These are phyloP conservation scores for Jaminaea rosea DNA, from an alignment of 1,284 basidiomycete species.

Conservation along the genomic window DNA sequence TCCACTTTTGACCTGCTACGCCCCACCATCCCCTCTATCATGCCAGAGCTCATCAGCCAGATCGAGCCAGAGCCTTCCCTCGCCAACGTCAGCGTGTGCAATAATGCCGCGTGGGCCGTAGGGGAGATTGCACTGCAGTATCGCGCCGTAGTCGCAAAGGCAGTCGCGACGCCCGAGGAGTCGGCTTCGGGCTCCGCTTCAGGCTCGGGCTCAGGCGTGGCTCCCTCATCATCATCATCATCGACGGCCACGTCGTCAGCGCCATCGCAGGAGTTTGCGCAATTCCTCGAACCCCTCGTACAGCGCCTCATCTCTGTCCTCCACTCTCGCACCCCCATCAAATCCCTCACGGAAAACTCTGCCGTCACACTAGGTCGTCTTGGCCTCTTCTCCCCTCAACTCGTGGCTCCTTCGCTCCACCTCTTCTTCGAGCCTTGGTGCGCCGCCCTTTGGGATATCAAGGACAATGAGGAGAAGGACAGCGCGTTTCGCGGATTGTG, in stretches of 20 bases:
- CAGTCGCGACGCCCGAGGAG: neutral
- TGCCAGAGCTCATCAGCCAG: constrained; percentile 80
- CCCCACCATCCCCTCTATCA: constrained; percentile 66
- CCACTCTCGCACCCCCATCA: constrained; percentile 76
- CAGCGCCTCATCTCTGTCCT: constrained; percentile 84
- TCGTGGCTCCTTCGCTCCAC: constrained; percentile 80
- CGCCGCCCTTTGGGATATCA: constrained; percentile 91
- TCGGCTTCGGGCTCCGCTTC: neutral
- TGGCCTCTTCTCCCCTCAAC: constrained; percentile 76
- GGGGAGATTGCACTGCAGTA: constrained; percentile 72
- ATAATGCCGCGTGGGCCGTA: constrained; percentile 99
- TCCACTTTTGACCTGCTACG: constrained; percentile 78
- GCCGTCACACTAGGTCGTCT: constrained; percentile 98
- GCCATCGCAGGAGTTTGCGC: constrained; percentile 48
- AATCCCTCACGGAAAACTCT: constrained; percentile 92
- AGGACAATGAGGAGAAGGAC: constrained; percentile 99
- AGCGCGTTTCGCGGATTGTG: constrained; percentile 98
- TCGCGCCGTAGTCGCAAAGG: constrained; percentile 12
- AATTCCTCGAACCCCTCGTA: constrained; percentile 58
- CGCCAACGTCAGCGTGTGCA: constrained; percentile 91
- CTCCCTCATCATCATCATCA: constrained; percentile 1
- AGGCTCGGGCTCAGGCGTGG: neutral
- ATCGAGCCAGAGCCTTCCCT: constrained; percentile 81
- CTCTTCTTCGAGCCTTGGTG: constrained; percentile 95
- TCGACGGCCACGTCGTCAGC: constrained; percentile 55